A percentile compares a stretch with the other conserved stretches of the same genome.
These are phyloP conservation scores for Mortierella sp. DNA, from an alignment of 371 early-diverging fungal genomes.

Conservation along the genomic window DNA sequence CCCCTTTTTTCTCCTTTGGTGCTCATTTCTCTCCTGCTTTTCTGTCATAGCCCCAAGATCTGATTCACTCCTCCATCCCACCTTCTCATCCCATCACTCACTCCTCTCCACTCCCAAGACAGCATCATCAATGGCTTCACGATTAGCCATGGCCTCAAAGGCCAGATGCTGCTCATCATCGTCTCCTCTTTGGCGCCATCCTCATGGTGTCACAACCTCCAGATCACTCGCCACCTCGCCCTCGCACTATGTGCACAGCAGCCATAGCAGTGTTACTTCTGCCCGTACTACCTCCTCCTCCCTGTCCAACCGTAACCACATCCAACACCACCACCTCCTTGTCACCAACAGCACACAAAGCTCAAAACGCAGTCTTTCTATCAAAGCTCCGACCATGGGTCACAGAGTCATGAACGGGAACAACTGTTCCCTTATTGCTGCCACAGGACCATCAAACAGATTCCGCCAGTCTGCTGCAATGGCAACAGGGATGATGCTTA, in stretches of 20 bases:
- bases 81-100: neutral
- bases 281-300: neutral
- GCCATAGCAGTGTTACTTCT: neutral
- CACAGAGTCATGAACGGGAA: neutral
- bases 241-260: neutral
- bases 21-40: neutral
- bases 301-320: neutral
- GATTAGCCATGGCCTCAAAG: neutral
- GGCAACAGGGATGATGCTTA: neutral
- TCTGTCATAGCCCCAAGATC: neutral
- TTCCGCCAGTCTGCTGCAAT: neutral
- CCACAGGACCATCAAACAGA: neutral
- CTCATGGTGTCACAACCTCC: neutral
- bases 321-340: neutral
- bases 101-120: neutral
- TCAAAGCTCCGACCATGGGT: conserved; percentile 18
- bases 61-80: neutral
- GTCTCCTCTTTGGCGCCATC: neutral
- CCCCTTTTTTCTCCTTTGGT: neutral
- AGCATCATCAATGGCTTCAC: conserved; percentile 2
- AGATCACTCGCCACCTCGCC: neutral
- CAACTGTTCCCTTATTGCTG: neutral
- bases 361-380: conserved; percentile 25
- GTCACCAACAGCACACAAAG: neutral
- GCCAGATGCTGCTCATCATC: conserved; percentile 4